Evolutionary conservation across 441 rosid genomes (phyloP).

Genomic region (Brassica hybrid): DNA sequence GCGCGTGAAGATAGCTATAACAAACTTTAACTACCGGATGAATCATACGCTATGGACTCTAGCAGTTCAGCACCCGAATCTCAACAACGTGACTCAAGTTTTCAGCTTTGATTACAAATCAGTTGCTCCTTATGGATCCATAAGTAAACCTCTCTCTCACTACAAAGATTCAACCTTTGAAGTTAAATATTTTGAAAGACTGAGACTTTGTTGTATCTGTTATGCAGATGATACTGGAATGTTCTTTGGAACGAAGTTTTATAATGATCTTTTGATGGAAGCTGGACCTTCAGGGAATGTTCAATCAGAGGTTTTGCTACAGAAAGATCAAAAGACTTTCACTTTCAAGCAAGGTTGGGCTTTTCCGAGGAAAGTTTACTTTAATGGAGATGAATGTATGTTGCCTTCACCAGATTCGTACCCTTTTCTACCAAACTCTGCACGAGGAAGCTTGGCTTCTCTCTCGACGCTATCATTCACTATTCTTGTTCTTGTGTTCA

Average conservation of each 20-base stretch:
- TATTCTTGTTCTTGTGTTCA: conserved; percentile 40
- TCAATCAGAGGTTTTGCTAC: conserved; percentile 57
- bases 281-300: conserved; percentile 60
- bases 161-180: neutral
- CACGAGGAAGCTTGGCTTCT: conserved; percentile 39
- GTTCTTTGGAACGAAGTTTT: conserved; percentile 60
- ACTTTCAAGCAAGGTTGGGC: conserved; percentile 66
- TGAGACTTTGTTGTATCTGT: neutral
- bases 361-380: conserved; percentile 56
- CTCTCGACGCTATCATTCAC: conserved; percentile 41
- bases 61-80: conserved; percentile 77
- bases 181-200: neutral
- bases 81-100: conserved; percentile 83
- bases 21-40: conserved; percentile 77
- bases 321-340: conserved; percentile 51
- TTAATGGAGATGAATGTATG: conserved; percentile 60
- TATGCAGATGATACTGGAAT: conserved; percentile 67
- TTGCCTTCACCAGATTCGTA: conserved; percentile 85
- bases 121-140: conserved; percentile 69
- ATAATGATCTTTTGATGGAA: conserved; percentile 54
- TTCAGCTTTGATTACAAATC: conserved; percentile 85
- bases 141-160: conserved; percentile 64
- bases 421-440: conserved; percentile 81
- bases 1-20: conserved; percentile 75
- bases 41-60: conserved; percentile 77